phyloP scores from a whole-genome alignment of 225 moss, liverwort and hornwort genomes.

The Marchantia paleacea region DNA sequence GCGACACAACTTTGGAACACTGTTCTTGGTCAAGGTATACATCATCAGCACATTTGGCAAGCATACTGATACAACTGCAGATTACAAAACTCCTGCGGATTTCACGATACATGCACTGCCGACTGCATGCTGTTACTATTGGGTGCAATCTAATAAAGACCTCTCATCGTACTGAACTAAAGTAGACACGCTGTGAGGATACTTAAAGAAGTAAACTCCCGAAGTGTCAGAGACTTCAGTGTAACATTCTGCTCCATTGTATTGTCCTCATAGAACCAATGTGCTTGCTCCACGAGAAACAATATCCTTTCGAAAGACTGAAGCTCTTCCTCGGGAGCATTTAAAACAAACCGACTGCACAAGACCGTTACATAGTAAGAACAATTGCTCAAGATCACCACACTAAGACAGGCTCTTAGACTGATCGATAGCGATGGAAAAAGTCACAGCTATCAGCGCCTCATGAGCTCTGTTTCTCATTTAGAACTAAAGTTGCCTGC shows the following conservation, averaged over 20 bases:
- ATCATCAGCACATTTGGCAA: background rate
- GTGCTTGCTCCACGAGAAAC: conserved; percentile 94
- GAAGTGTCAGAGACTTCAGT: conserved; percentile 70
- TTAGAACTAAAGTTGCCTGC: background rate
- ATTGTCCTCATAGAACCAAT: conserved; percentile 99
- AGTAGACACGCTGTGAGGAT: conserved; percentile 30
- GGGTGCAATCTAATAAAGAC: background rate
- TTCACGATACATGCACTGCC: background rate
- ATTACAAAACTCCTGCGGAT: background rate
- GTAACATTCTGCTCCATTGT: conserved; percentile 88
- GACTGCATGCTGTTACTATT: background rate
- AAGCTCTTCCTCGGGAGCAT: conserved; percentile 87
- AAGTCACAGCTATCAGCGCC: background rate
- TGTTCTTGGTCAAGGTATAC: conserved; percentile 33
- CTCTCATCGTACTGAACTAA: background rate
- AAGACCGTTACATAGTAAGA: background rate
- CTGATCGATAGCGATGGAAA: background rate
- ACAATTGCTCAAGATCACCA: too few species aligned
- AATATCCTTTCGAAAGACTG: conserved; percentile 91
- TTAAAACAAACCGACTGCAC: conserved; percentile 83
- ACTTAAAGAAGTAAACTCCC: conserved; percentile 86
- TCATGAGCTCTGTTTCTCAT: background rate
- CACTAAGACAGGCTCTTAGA: too few species aligned
- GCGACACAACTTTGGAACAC: conserved; percentile 95
- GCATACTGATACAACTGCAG: background rate